phyloP scores from a whole-genome alignment of 2,329 filamentous ascomycete genomes.

The Aspergillus sojae region DNA sequence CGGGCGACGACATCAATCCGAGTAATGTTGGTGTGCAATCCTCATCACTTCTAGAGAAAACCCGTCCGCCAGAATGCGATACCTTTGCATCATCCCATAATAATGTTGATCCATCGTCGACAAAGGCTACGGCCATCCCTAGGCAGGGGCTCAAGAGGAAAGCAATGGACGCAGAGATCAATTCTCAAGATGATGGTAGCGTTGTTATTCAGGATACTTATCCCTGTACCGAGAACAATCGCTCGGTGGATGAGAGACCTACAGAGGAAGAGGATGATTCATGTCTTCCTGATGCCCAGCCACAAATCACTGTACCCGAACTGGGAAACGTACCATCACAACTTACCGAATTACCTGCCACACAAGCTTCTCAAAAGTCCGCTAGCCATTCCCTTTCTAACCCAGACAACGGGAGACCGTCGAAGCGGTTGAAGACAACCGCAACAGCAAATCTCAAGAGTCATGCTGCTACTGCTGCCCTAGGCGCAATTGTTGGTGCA shows the following conservation, averaged over 20 bases:
- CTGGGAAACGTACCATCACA: conserved; percentile 11
- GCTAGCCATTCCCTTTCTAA: conserved; percentile 18
- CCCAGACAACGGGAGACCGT: conserved; percentile 23
- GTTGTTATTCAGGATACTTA: background rate
- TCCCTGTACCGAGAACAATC: background rate
- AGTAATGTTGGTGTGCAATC: background rate
- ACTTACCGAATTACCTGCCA: conserved; percentile 6
- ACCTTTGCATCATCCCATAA: background rate
- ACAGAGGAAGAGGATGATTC: conserved; percentile 9
- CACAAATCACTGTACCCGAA: conserved; percentile 15
- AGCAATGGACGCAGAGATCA: background rate
- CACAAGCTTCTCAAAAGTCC: conserved; percentile 10
- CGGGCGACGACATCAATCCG: background rate
- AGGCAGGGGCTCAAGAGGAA: background rate
- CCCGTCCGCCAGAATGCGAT: background rate
- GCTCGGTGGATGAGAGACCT: conserved; percentile 2
- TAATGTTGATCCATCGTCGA: background rate
- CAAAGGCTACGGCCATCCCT: background rate
- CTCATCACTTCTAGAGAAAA: background rate
- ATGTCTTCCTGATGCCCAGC: conserved; percentile 31
- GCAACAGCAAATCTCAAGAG: conserved; percentile 29
- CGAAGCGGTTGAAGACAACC: conserved; percentile 33
- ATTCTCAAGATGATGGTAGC: background rate
- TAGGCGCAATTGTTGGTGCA: conserved; percentile 45
- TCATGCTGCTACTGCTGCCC: conserved; percentile 43